phyloP scores from a whole-genome alignment of 2,329 filamentous ascomycete genomes.

The Xylogone sp. region DNA sequence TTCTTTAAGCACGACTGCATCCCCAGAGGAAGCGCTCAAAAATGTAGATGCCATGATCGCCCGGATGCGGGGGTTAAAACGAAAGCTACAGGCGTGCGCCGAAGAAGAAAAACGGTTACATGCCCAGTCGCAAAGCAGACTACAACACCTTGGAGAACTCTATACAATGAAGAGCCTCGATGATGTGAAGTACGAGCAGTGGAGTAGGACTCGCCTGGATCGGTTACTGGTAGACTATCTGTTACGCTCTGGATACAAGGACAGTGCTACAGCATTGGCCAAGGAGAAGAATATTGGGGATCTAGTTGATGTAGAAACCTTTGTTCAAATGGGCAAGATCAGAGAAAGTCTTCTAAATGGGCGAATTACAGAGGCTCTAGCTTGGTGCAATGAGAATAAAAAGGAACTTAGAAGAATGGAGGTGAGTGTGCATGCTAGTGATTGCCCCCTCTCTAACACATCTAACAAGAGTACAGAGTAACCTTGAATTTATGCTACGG shows the following conservation, averaged over 20 bases:
- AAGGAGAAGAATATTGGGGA: slow-evolving; percentile 71
- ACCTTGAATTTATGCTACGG: slow-evolving; percentile 88
- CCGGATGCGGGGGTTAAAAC: slow-evolving; percentile 81
- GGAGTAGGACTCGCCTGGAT: slow-evolving; percentile 79
- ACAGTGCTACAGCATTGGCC: slow-evolving; percentile 73
- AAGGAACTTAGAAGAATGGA: slow-evolving; percentile 86
- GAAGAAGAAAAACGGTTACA: slow-evolving; percentile 79
- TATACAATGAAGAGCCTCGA: slow-evolving; percentile 76
- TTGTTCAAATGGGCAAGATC: slow-evolving; percentile 76
- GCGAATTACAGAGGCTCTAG: slow-evolving; percentile 73
- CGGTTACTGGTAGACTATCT: slow-evolving; percentile 90
- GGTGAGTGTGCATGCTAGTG: slow-evolving; percentile 42
- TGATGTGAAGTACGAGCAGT: slow-evolving; percentile 90
- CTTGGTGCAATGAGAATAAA: slow-evolving; percentile 93
- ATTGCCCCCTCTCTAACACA: neutral
- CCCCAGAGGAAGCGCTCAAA: slow-evolving; percentile 69
- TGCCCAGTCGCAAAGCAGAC: slow-evolving; percentile 68
- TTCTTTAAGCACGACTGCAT: slow-evolving; percentile 45
- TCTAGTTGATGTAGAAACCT: slow-evolving; percentile 85
- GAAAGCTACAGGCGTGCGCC: slow-evolving; percentile 74
- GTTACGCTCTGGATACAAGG: slow-evolving; percentile 75
- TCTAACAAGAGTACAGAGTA: slow-evolving; percentile 48
- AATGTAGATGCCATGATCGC: slow-evolving; percentile 81
- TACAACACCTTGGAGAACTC: slow-evolving; percentile 76
- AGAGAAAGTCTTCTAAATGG: slow-evolving; percentile 67